Percentiles rank a stretch among this genome's conserved stretches.
phyloP scores from a whole-genome alignment of 139 green algal species.

The Picochlorum sp. region DNA sequence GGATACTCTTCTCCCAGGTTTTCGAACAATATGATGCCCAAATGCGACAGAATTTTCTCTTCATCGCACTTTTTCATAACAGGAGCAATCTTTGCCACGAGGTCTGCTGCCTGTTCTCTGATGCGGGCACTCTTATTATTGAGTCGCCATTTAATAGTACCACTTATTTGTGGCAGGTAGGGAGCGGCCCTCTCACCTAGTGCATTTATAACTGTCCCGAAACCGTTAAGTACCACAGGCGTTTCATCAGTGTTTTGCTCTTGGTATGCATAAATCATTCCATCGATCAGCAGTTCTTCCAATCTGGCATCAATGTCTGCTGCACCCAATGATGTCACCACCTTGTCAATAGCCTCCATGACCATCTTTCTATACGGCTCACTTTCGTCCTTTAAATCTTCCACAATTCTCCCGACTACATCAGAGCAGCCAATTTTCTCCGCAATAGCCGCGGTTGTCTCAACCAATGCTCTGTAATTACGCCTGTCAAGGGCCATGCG shows the following conservation, averaged over 20 bases:
- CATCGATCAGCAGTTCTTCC: conserved; percentile 97
- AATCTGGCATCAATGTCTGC: conserved; percentile 89
- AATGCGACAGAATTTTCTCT: conserved; percentile 92
- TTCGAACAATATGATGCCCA: conserved; percentile 96
- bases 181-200: conserved; percentile 86
- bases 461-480: conserved; percentile 88
- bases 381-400: conserved; percentile 98
- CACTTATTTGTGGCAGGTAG: conserved; percentile 97
- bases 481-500: conserved; percentile 94
- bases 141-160: conserved; percentile 99
- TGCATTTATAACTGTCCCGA: conserved; percentile 91
- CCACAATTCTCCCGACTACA: conserved; percentile 88
- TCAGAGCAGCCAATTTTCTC: conserved; percentile 75
- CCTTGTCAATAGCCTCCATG: conserved; percentile 92
- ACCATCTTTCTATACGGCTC: conserved; percentile 96
- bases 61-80: conserved; percentile 94
- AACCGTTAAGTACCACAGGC: conserved; percentile 92
- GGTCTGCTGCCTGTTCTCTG: conserved; percentile 88
- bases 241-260: conserved; percentile 83
- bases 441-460: conserved; percentile 91
- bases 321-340: conserved; percentile 52
- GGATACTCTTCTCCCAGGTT: conserved; percentile 93
- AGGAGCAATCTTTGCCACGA: conserved; percentile 86
- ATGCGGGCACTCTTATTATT: conserved; percentile 98
- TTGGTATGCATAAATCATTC: conserved; percentile 98